Evolutionary conservation across 345 rosid genomes (phyloP), one percentile per base, ranked within the genome.

Genomic region (Camelina sativa): DNA sequence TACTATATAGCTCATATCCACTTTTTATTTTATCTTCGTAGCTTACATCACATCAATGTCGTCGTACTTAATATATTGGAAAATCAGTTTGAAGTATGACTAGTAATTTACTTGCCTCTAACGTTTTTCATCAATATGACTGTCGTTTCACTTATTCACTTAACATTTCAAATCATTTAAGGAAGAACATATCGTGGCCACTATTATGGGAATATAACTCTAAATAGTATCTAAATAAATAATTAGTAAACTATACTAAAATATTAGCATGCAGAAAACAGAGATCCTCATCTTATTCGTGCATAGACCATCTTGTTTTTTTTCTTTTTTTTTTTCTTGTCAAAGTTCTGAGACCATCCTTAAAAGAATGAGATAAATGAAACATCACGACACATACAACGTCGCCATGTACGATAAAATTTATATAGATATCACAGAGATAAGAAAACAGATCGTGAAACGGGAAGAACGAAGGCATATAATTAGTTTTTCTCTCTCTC

Each of bases 1-100:
- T 48, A 75, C 37, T 23, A 47, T 35, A 73, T n/a, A n/a, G n/a
- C 46, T 60, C 69, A 20, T 51, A 51, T 25, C 10, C 28, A 51
- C 55, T 51, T 44, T 19, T 53, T 59, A 28, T 46, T 41, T 53
- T 37, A 67, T 60, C 25, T 55, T 43, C 25, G 48, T 13, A 73
- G 56, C 44, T 32, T 61, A 44, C 34, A 61, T 75, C 69, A 61
- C 57, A 61, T 76, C 79, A 68, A 4, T 34, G 15, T 75, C 22
- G 15, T 75, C 22, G 43, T 62, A 76, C 56, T 15, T 61, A 43
- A n/a, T 30, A 12, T 67, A 10, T 48, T 23, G 35, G 35, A 58
- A 50, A 23, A 50, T 48, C 25, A 38, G 10, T 66, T 47, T 59
- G 20, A 56, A 48, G 63, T 37, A 37, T 50, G 30, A 50, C 43